Evolutionary conservation across 306 rosid species (phyloP).

Genomic region (Quercus agrifolia): DNA sequence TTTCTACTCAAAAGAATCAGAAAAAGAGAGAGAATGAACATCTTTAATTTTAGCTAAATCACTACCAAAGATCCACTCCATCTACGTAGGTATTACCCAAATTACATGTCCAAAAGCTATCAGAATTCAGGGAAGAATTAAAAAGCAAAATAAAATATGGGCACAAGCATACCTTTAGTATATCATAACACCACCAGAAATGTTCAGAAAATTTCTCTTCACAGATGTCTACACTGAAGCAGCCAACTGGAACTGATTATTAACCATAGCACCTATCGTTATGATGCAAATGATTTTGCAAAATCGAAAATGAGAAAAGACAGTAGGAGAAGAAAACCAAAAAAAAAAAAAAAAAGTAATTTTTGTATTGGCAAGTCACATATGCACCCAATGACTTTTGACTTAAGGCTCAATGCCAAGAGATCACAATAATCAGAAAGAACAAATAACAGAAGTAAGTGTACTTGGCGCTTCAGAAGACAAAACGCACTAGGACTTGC

Average conservation of each 20-base stretch:
- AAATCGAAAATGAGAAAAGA: background rate
- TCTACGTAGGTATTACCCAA: too few relatives aligned
- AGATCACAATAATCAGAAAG: background rate
- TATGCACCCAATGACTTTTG: too few relatives aligned
- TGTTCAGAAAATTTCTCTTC: conserved; percentile 76
- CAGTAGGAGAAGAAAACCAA: too few relatives aligned
- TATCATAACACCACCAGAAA: conserved; percentile 95
- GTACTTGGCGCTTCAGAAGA: background rate
- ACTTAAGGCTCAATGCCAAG: too few relatives aligned
- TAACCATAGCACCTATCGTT: background rate
- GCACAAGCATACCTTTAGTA: conserved; percentile 49
- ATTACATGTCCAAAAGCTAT: background rate
- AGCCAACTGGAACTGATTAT: conserved; percentile 20
- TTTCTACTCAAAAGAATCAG: too few relatives aligned
- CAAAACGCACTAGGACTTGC: background rate
- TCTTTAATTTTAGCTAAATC: background rate
- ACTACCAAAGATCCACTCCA: background rate
- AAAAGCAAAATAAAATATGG: background rate
- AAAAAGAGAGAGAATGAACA: too few relatives aligned
- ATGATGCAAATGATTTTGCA: background rate
- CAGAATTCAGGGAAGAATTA: background rate
- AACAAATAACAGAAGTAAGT: background rate
- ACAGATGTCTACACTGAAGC: conserved; percentile 62
- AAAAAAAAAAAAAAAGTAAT: too few relatives aligned
- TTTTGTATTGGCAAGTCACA: too few relatives aligned